Evolutionary conservation across 495 filamentous ascomycete species (phyloP).

Genomic region (Hypoxylon trugodes): DNA sequence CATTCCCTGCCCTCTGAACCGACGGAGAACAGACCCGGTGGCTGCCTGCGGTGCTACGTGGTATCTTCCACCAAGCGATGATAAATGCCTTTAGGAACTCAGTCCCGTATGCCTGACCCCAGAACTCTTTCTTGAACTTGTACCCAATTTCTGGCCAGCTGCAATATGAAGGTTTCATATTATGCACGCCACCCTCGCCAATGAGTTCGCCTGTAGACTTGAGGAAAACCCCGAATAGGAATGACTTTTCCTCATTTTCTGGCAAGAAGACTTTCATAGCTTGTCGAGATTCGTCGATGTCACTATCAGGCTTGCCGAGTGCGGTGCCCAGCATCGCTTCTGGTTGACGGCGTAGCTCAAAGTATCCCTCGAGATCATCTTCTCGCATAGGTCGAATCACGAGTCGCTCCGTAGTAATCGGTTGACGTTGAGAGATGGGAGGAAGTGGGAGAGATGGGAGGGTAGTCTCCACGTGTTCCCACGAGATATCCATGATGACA

Average conservation of each 20-base stretch:
- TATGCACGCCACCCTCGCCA: slow-evolving; percentile 50
- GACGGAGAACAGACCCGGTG: slow-evolving; percentile 1
- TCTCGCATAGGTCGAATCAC: slow-evolving; percentile 48
- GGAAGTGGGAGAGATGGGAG: slow-evolving; percentile 22
- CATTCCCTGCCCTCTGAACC: not conserved
- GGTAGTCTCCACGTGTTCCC: slow-evolving; percentile 13
- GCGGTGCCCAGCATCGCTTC: slow-evolving; percentile 57
- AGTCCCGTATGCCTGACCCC: slow-evolving; percentile 56
- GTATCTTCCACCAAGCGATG: slow-evolving; percentile 48
- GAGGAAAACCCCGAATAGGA: slow-evolving; percentile 54
- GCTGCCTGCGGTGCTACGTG: slow-evolving; percentile 29
- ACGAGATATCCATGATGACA: slow-evolving; percentile 14
- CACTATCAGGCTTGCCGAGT: slow-evolving; percentile 43
- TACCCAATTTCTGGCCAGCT: slow-evolving; percentile 62
- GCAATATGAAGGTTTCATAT: slow-evolving; percentile 19
- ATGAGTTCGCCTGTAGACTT: slow-evolving; percentile 48
- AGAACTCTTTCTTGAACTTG: slow-evolving; percentile 53
- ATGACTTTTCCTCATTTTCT: slow-evolving; percentile 33
- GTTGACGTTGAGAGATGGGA: slow-evolving; percentile 18
- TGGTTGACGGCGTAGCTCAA: slow-evolving; percentile 53
- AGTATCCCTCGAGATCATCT: slow-evolving; percentile 46
- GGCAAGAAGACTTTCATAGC: slow-evolving; percentile 45
- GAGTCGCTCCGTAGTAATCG: slow-evolving; percentile 52
- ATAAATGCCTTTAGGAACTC: slow-evolving; percentile 56
- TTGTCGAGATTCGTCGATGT: slow-evolving; percentile 45